A percentile compares a stretch with the other conserved stretches of the same genome.
Conservation (phyloP, 805 yeast species). For the Candida parachauliodes region DNA sequence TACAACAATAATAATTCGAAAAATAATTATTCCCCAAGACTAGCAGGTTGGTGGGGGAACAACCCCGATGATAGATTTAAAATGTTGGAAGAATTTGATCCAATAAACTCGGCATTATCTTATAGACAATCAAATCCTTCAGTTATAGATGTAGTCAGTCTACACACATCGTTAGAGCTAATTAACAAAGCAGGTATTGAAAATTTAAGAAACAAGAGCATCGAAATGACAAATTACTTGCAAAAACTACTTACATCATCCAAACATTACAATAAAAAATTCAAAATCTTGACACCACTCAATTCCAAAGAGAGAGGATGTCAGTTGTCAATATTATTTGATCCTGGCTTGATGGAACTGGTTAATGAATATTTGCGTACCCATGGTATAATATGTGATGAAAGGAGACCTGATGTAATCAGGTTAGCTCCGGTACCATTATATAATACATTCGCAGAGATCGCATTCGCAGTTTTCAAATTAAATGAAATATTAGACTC, state of each 20-base stretch:
- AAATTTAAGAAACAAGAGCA: constrained; percentile 52
- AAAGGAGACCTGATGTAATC: constrained; percentile 86
- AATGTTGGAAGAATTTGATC: constrained; percentile 76
- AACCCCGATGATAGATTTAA: constrained; percentile 64
- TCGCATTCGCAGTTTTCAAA: constrained; percentile 41
- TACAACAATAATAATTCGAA: constrained; percentile 28
- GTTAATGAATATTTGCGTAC: constrained; percentile 49
- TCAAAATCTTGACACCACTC: constrained; percentile 74
- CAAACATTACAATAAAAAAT: constrained; percentile 44
- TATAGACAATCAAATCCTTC: constrained; percentile 89
- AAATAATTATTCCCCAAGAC: constrained; percentile 50
- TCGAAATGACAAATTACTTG: constrained; percentile 55
- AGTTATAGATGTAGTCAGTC: constrained; percentile 76
- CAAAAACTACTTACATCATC: constrained; percentile 45
- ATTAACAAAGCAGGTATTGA: constrained; percentile 56
- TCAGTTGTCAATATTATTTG: constrained; percentile 74
- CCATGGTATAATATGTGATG: constrained; percentile 77
- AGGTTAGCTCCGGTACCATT: constrained; percentile 84
- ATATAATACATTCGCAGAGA: constrained; percentile 73
- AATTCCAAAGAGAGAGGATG: constrained; percentile 61
- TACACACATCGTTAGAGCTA: constrained; percentile 62
- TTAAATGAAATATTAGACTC: constrained; percentile 45
- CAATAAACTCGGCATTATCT: constrained; percentile 82
- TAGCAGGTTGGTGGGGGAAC: constrained; percentile 99
- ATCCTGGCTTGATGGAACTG: constrained; percentile 56